Evolutionary conservation across 495 filamentous ascomycete species (phyloP), one percentile per base, ranked within the genome.

Genomic region (Penicillium ochrochloron): DNA sequence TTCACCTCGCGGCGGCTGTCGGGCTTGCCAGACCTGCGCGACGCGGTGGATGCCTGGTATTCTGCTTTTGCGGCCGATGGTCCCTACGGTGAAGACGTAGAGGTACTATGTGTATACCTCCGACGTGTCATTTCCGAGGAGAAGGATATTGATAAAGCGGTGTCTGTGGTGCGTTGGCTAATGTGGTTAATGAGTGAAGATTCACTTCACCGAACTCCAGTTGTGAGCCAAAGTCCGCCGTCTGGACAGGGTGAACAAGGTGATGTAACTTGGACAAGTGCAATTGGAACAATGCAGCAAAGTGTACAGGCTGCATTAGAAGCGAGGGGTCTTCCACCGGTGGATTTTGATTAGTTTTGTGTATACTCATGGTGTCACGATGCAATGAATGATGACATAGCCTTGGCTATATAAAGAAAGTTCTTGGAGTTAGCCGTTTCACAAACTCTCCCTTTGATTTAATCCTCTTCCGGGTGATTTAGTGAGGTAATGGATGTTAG

Each of bases 11-110:
- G 80, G 60, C 84, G 82, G 50, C 76, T 92, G n/a, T 81, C 78
- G 0, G 65, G 54, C 5, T 61, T 88, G 10, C 71, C 80, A 1
- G 87, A 92, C 52, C 74, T 92, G 21, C 75, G 89, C 35, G 76
- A 81, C 27, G 85, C 88, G 41, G 80, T 96, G 2, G 77, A 66
- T 42, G 82, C 83, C 23, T 97, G 93, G 93, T 77, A 88, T 61
- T 69, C 77, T 3, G 86, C 86, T 35, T 92, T 93, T 66, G 68
- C 65, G 17, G 80, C 81, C 11, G 88, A 91, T 9, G 91, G 89
- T 0, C 93, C 93, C 48, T 92, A 93, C 70, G 70, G 65, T 0
- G 88, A 89, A 60, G 93, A 97, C 74, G 89, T 92, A n/a, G 82
- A 82, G 17, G 85, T 90, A 10, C 76, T 97, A 42, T 85, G 78